Evolutionary conservation across 2,329 filamentous ascomycete species (phyloP).

Genomic region (Coniochaeta hoffmannii): DNA sequence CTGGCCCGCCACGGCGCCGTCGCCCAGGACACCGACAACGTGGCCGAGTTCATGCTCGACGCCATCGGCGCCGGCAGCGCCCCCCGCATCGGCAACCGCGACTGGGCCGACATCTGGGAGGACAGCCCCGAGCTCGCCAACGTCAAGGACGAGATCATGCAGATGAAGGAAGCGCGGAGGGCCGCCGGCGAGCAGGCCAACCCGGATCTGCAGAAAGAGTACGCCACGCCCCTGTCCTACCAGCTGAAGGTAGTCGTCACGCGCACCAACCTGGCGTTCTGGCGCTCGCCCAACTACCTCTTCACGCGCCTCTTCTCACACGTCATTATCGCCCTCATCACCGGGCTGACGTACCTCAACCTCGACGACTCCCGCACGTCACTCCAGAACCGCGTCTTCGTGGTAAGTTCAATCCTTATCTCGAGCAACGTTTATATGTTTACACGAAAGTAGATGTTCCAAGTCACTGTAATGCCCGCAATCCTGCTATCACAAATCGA

Average conservation of each 20-base stretch:
- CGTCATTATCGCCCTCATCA: conserved; percentile 67
- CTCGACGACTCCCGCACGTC: conserved; percentile 68
- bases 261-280: conserved; percentile 72
- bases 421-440: no score
- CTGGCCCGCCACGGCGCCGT: conserved; percentile 54
- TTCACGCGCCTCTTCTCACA: conserved; percentile 86
- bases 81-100: conserved; percentile 62
- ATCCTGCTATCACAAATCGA: conserved; percentile 80
- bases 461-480: conserved; percentile 75
- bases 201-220: conserved; percentile 61
- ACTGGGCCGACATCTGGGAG: conserved; percentile 77
- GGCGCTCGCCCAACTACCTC: conserved; percentile 81
- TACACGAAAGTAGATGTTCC: no score
- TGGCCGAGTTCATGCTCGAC: conserved; percentile 78
- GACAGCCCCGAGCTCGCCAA: conserved; percentile 63
- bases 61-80: conserved; percentile 70
- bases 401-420: conserved; percentile 24
- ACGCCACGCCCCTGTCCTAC: conserved; percentile 70
- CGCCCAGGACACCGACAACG: conserved; percentile 46
- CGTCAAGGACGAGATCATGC: conserved; percentile 58
- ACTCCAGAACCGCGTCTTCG: conserved; percentile 79
- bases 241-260: conserved; percentile 70
- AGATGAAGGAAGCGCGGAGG: conserved; percentile 55
- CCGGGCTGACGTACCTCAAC: conserved; percentile 71
- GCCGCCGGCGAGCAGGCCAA: conserved; percentile 32